Conservation (phyloP, 31 red algal species). For the Asparagopsis taxiformis region DNA sequence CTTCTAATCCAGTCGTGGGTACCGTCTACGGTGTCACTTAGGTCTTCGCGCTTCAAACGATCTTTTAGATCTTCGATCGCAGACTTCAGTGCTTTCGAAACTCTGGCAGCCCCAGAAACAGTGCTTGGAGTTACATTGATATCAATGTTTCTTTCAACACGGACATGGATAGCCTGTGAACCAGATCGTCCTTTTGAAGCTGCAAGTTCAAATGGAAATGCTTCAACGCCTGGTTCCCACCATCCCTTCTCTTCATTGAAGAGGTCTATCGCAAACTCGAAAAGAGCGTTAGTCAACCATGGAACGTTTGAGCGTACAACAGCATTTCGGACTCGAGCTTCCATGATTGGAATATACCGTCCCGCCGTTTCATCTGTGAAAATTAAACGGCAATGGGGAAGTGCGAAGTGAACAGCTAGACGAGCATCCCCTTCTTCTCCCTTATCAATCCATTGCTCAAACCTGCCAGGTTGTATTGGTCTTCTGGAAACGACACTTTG, state of each 20-base stretch:
- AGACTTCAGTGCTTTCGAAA: conserved; percentile 81
- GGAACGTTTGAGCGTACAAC: conserved; percentile 73
- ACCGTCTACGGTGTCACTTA: neutral
- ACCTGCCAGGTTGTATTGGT: conserved; percentile 65
- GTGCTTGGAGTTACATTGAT: conserved; percentile 89
- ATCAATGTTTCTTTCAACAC: conserved; percentile 77
- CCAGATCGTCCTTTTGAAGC: conserved; percentile 83
- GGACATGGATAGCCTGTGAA: conserved; percentile 72
- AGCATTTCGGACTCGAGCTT: conserved; percentile 65
- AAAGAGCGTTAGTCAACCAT: conserved; percentile 62
- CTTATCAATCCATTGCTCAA: conserved; percentile 87
- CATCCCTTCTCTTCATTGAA: conserved; percentile 96
- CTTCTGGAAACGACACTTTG: conserved; percentile 52
- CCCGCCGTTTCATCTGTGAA: conserved; percentile 88
- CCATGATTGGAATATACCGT: conserved; percentile 90
- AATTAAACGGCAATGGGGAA: conserved; percentile 83
- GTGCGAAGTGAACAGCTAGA: conserved; percentile 65
- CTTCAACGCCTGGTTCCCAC: conserved; percentile 97
- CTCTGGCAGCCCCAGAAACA: conserved; percentile 83
- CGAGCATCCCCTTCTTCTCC: conserved; percentile 73
- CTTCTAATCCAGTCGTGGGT: neutral
- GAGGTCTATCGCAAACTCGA: conserved; percentile 80
- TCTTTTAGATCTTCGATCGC: conserved; percentile 61
- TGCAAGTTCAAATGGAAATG: conserved; percentile 76
- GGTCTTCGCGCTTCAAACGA: conserved; percentile 42